Evolutionary conservation across 208 protist genomes (phyloP).

Genomic region (Trypanosoma caninum): DNA sequence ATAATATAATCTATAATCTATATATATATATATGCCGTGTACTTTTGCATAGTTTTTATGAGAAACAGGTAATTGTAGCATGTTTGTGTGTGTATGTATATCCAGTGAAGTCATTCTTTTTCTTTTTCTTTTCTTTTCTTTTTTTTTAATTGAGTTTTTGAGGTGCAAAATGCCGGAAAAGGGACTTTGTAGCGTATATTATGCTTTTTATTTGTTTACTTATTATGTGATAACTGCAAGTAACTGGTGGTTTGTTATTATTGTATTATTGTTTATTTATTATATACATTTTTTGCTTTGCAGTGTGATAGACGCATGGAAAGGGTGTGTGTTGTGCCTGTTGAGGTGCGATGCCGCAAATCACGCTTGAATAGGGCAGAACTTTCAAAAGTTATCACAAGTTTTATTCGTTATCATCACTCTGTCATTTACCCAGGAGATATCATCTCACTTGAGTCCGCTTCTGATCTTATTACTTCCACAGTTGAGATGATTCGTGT

Average conservation of each 20-base stretch:
- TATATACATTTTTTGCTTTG: background rate
- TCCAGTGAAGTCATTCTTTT: background rate
- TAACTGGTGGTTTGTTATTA: too few species aligned
- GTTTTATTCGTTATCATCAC: constrained; percentile 21
- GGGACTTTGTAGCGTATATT: too few species aligned
- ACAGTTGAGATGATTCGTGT: constrained; percentile 40
- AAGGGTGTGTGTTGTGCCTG: constrained; percentile 21
- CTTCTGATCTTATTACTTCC: constrained; percentile 19
- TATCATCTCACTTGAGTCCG: constrained; percentile 26
- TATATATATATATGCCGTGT: too few species aligned
- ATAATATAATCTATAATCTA: too few species aligned
- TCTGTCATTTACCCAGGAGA: constrained; percentile 23
- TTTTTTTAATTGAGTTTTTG: background rate
- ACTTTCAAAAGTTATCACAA: constrained; percentile 32
- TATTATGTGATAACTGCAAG: too few species aligned
- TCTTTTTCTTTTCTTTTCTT: background rate
- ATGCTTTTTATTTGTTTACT: too few species aligned
- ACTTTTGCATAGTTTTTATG: too few species aligned
- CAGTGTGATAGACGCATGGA: constrained; percentile 1
- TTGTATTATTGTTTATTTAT: constrained; percentile 5
- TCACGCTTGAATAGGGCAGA: constrained; percentile 29
- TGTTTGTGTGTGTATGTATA: background rate
- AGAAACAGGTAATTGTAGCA: background rate
- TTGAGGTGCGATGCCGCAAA: constrained; percentile 50
- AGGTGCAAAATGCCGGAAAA: too few species aligned